A percentile compares a stretch with the other conserved stretches of the same genome.
These are phyloP conservation scores for Delonix regia DNA, from an alignment of 306 rosid genomes.

Conservation along the genomic window DNA sequence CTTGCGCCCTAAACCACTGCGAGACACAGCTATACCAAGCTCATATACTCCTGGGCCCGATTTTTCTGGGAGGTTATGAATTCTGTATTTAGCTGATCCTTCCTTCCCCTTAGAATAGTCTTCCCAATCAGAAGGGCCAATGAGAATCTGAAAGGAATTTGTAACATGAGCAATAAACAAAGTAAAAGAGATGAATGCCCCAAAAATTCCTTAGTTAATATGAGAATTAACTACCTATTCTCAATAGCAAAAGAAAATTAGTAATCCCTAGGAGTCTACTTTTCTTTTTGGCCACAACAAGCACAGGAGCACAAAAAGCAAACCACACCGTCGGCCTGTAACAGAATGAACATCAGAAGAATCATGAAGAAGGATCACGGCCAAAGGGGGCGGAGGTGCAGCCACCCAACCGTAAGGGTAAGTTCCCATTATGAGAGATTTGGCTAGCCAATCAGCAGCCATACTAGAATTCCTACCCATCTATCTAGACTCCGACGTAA, in stretches of 20 bases:
- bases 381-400: no score
- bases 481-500: no score
- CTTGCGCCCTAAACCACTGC: slow-evolving; percentile 51
- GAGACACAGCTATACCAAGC: slow-evolving; percentile 61
- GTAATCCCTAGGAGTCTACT: background rate
- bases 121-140: slow-evolving; percentile 87
- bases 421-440: no score
- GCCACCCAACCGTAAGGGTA: no score
- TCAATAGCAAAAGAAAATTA: background rate
- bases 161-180: slow-evolving; percentile 12
- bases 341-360: no score
- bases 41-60: slow-evolving; percentile 78
- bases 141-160: slow-evolving; percentile 58
- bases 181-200: background rate
- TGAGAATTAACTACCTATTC: background rate
- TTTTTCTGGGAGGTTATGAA: slow-evolving; percentile 62
- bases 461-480: no score
- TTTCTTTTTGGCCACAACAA: background rate
- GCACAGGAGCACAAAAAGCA: background rate
- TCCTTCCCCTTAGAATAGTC: slow-evolving; percentile 68
- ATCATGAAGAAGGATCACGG: no score
- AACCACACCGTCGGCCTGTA: background rate
- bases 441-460: no score
- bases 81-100: slow-evolving; percentile 70
- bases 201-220: background rate